Evolutionary conservation across 1,139 yeast species (phyloP).

Genomic region (Suhomyces bolitotheri): DNA sequence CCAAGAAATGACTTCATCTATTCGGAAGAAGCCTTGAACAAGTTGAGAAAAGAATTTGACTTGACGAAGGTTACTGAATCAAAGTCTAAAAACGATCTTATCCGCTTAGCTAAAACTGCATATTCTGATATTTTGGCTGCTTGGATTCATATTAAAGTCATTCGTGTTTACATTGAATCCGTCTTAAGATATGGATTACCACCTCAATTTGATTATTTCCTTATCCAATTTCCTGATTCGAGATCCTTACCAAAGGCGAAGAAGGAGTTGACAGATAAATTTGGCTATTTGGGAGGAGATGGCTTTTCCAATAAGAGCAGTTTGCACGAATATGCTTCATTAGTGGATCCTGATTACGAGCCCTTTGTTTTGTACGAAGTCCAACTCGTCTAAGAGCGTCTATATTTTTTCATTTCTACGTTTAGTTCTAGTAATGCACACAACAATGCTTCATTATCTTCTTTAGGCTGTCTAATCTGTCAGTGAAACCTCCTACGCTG

Average conservation of each 20-base stretch:
- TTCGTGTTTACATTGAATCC: conserved; percentile 56
- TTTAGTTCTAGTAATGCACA: conserved; percentile 6
- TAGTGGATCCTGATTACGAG: conserved; percentile 92
- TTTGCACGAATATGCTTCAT: conserved; percentile 81
- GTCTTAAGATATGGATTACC: conserved; percentile 96
- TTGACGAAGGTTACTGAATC: conserved; percentile 73
- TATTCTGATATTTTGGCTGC: conserved; percentile 79
- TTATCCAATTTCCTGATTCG: conserved; percentile 45
- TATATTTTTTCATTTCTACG: conserved; percentile 8
- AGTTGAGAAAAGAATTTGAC: conserved; percentile 75
- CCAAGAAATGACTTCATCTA: conserved; percentile 88
- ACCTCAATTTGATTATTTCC: conserved; percentile 76
- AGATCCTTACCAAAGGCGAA: conserved; percentile 59
- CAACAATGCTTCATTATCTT: no score
- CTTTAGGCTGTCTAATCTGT: no score
- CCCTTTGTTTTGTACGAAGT: conserved; percentile 84
- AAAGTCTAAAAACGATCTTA: conserved; percentile 72
- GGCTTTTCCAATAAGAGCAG: conserved; percentile 69
- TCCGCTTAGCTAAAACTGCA: conserved; percentile 82
- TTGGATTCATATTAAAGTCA: conserved; percentile 83
- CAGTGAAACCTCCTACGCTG: no score
- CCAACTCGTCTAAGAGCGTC: conserved; percentile 31
- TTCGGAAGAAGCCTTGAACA: conserved; percentile 73
- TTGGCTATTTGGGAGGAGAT: conserved; percentile 88
- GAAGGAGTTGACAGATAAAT: conserved; percentile 66